A percentile compares a stretch with the other conserved stretches of the same genome.
Conservation (phyloP, 331 rosid species). For the Quercus lobata region DNA sequence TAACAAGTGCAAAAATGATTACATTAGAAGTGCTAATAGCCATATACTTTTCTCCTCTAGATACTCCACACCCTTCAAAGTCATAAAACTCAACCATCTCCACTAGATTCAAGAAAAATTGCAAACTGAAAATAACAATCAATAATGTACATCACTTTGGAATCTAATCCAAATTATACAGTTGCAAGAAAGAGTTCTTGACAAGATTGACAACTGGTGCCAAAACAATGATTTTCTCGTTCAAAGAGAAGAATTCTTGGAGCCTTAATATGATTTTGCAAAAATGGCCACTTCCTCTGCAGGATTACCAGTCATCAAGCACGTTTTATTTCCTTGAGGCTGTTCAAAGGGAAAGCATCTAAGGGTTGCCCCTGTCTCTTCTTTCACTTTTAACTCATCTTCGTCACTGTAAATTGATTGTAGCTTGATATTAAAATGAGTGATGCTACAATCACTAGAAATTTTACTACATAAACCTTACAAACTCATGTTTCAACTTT, state of each 20-base stretch:
- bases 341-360: constrained; percentile 95
- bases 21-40: no score
- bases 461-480: no score
- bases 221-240: not conserved
- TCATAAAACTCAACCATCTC: not conserved
- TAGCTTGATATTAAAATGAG: not conserved
- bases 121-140: constrained; percentile 14
- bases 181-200: not conserved
- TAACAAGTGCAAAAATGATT: no score
- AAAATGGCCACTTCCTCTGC: constrained; percentile 91
- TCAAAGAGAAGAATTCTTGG: not conserved
- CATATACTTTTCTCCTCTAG: not conserved
- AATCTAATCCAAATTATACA: constrained; percentile 15
- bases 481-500: no score
- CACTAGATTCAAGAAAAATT: not conserved
- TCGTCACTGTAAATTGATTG: constrained; percentile 47
- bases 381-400: constrained; percentile 82
- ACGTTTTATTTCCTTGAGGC: constrained; percentile 61
- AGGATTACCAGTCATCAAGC: constrained; percentile 78
- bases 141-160: constrained; percentile 8
- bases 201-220: not conserved
- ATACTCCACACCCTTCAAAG: not conserved
- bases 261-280: constrained; percentile 72
- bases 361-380: constrained; percentile 95
- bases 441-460: no score